Evolutionary conservation across 352 stramenopile species (phyloP).

Genomic region (Phytopythium oedochilum): DNA sequence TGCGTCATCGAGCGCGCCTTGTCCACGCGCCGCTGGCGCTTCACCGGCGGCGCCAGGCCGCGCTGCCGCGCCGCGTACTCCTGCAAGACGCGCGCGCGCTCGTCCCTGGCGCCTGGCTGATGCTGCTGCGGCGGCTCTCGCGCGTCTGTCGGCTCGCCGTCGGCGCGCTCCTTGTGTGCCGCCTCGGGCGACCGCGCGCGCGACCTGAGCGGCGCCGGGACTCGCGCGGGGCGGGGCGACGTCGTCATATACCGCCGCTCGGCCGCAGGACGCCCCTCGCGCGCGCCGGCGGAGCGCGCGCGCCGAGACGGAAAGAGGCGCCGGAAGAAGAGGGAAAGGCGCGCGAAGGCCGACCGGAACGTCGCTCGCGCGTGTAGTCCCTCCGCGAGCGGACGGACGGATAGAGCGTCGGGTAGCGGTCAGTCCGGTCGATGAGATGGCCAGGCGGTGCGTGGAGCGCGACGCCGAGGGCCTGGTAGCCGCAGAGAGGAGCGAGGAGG

Average conservation of each 20-base stretch:
- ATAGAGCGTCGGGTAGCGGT: background rate
- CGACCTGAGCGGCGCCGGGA: background rate
- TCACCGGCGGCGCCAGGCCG: constrained; percentile 2
- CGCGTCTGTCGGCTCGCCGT: background rate
- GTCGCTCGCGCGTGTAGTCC: background rate
- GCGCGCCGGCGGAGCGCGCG: background rate
- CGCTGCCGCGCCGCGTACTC: constrained; percentile 4
- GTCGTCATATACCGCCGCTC: constrained; percentile 1
- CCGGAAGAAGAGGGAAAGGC: background rate
- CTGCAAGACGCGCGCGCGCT: constrained; percentile 4
- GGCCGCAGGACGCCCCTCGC: background rate
- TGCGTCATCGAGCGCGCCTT: background rate
- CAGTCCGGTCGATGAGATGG: background rate
- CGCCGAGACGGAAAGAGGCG: background rate
- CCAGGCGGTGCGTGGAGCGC: background rate
- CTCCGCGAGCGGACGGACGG: background rate
- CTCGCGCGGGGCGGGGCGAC: background rate
- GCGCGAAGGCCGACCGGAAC: background rate
- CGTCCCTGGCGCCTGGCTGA: background rate
- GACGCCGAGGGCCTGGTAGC: too few relatives aligned
- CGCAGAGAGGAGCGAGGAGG: too few relatives aligned
- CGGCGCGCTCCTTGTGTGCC: background rate
- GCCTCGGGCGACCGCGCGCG: constrained; percentile 1
- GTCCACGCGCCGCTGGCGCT: constrained; percentile 1
- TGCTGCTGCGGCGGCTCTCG: background rate